A percentile compares a stretch with the other conserved stretches of the same genome.
These are phyloP conservation scores for Hypoxylon intermedium DNA, from an alignment of 495 filamentous ascomycete genomes.

Conservation along the genomic window DNA sequence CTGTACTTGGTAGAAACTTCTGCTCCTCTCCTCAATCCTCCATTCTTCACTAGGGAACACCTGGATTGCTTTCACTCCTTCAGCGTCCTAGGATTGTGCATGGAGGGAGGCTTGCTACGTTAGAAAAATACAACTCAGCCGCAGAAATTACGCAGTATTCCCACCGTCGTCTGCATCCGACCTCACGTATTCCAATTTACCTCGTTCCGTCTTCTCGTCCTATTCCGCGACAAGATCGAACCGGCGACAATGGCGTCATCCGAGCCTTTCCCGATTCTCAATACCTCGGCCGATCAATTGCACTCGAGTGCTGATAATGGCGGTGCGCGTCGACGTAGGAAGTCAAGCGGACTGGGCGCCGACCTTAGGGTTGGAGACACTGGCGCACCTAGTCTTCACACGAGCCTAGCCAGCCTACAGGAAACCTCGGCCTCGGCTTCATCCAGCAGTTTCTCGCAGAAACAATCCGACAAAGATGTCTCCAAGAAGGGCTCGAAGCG, in stretches of 20 bases:
- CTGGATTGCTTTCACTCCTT: slow-evolving; percentile 45
- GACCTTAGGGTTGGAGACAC: slow-evolving; percentile 58
- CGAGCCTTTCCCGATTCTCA: slow-evolving; percentile 58
- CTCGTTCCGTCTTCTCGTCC: neutral
- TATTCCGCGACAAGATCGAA: slow-evolving; percentile 3
- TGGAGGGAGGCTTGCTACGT: slow-evolving; percentile 12
- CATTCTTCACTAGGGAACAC: neutral
- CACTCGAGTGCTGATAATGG: slow-evolving; percentile 43
- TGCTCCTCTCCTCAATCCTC: neutral
- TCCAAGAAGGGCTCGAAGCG: slow-evolving; percentile 58
- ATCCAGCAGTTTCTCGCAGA: slow-evolving; percentile 1
- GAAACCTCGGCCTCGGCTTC: slow-evolving; percentile 11
- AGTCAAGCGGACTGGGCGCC: slow-evolving; percentile 54
- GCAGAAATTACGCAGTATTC: slow-evolving; percentile 15
- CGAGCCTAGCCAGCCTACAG: slow-evolving; percentile 49
- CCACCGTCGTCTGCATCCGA: slow-evolving; percentile 8
- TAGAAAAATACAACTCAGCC: slow-evolving; percentile 1
- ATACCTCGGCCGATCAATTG: slow-evolving; percentile 49
- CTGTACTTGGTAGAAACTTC: neutral
- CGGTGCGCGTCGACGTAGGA: slow-evolving; percentile 53
- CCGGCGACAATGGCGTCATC: slow-evolving; percentile 39
- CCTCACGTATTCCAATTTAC: slow-evolving; percentile 1
- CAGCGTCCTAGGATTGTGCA: slow-evolving; percentile 35
- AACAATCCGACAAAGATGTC: slow-evolving; percentile 26
- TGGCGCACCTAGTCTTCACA: slow-evolving; percentile 53